phyloP scores from a whole-genome alignment of 2,329 filamentous ascomycete genomes.

The Graphium sp. region DNA sequence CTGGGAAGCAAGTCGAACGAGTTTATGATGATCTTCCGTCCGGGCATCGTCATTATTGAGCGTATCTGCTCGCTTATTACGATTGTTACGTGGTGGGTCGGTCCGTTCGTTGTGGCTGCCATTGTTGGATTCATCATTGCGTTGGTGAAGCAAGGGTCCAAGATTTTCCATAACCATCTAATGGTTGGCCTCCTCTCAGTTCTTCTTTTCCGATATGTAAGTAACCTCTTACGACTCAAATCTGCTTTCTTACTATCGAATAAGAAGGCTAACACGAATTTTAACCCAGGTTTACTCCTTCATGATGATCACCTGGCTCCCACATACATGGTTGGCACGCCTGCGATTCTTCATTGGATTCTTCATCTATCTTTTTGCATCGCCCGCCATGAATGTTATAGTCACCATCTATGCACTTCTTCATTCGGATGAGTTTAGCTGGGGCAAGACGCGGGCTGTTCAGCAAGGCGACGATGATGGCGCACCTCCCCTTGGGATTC shows the following conservation, averaged over 20 bases:
- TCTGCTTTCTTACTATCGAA: too few relatives aligned
- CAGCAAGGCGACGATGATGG: too few relatives aligned
- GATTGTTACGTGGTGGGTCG: constrained; percentile 27
- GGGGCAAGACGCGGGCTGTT: too few relatives aligned
- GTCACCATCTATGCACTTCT: too few relatives aligned
- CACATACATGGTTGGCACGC: too few relatives aligned
- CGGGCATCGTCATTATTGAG: constrained; percentile 23
- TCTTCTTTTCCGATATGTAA: constrained; percentile 20
- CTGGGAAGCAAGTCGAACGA: constrained; percentile 30
- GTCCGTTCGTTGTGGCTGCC: constrained; percentile 23
- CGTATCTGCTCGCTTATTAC: constrained; percentile 24
- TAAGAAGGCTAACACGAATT: not conserved
- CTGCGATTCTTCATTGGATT: too few relatives aligned
- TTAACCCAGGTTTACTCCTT: constrained; percentile 1
- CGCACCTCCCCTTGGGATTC: too few relatives aligned
- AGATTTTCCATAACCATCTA: constrained; percentile 16
- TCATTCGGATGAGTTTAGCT: too few relatives aligned
- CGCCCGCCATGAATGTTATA: too few relatives aligned
- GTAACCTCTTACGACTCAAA: too few relatives aligned
- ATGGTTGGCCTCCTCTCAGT: constrained; percentile 19
- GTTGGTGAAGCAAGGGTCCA: constrained; percentile 13
- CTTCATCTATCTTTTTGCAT: too few relatives aligned
- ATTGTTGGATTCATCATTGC: constrained; percentile 18
- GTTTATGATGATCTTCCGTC: constrained; percentile 27
- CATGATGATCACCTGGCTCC: not conserved